Evolutionary conservation across 2,329 filamentous ascomycete genomes (phyloP).

Genomic region (Tolypocladium amazonense): DNA sequence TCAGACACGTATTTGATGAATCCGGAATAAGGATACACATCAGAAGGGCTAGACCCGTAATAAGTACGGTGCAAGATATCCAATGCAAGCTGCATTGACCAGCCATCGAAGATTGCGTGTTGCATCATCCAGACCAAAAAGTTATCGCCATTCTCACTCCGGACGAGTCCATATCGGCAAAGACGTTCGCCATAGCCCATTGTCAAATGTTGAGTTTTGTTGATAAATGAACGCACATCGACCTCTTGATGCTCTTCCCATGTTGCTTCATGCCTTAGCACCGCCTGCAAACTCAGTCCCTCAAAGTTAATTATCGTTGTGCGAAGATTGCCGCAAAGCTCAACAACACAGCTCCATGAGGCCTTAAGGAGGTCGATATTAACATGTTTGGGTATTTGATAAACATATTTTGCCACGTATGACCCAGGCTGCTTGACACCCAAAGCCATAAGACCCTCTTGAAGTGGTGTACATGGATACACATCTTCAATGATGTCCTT

Average conservation of each 20-base stretch:
- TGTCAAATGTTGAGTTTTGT: background rate
- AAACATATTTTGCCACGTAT: constrained; percentile 22
- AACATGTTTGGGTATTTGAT: constrained; percentile 9
- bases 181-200: background rate
- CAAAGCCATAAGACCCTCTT: constrained; percentile 26
- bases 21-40: background rate
- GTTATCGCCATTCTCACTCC: background rate
- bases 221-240: no score
- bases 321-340: constrained; percentile 5
- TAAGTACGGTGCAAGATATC: constrained; percentile 3
- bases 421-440: constrained; percentile 18
- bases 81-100: constrained; percentile 7
- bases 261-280: background rate
- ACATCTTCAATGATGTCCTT: constrained; percentile 15
- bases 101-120: constrained; percentile 17
- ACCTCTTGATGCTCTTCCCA: background rate
- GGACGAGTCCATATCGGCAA: background rate
- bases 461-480: constrained; percentile 27
- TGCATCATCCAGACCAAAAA: constrained; percentile 15
- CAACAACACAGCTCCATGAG: constrained; percentile 13
- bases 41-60: background rate
- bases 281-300: background rate
- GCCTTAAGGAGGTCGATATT: constrained; percentile 14
- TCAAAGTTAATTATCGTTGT: constrained; percentile 2
- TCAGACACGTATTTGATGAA: background rate